Conservation (phyloP, 768 basidiomycete genomes). For the Naganishia onofrii region DNA sequence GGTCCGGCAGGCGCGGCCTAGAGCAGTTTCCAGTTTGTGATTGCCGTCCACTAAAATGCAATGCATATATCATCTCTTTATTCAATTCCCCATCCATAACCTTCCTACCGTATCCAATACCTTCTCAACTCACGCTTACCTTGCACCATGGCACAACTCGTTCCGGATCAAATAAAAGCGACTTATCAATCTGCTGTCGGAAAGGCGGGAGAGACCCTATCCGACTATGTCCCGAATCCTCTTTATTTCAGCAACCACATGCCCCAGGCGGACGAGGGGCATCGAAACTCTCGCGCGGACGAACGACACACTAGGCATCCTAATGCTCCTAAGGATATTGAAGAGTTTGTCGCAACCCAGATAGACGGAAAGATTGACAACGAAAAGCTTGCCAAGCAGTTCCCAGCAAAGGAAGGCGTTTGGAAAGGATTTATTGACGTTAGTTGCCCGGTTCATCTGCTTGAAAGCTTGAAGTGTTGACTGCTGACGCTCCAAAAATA, state of each 20-base stretch:
- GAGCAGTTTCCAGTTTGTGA: too few species aligned
- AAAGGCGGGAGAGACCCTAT: not conserved
- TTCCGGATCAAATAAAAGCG: not conserved
- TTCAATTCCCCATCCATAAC: too few species aligned
- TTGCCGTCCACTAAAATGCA: too few species aligned
- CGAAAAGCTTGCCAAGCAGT: conserved; percentile 40
- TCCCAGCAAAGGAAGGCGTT: conserved; percentile 54
- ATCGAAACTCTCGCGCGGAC: conserved; percentile 7
- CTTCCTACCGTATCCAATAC: not conserved
- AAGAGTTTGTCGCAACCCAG: conserved; percentile 20
- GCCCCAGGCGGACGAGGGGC: not conserved
- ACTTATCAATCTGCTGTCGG: not conserved
- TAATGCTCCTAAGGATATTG: conserved; percentile 18
- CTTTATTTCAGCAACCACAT: not conserved
- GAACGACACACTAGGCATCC: not conserved
- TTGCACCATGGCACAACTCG: not conserved
- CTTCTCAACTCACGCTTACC: not conserved
- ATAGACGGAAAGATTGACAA: conserved; percentile 28
- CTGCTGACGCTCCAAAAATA: conserved; percentile 48
- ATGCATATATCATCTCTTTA: too few species aligned
- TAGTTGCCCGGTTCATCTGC: not conserved
- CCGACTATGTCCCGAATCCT: not conserved
- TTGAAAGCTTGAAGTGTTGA: not conserved
- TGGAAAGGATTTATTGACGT: conserved; percentile 53
- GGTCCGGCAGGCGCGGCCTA: too few species aligned